These are phyloP conservation scores for Scheffersomyces insectosa DNA, from an alignment of 1,139 yeast genomes.

Conservation along the genomic window DNA sequence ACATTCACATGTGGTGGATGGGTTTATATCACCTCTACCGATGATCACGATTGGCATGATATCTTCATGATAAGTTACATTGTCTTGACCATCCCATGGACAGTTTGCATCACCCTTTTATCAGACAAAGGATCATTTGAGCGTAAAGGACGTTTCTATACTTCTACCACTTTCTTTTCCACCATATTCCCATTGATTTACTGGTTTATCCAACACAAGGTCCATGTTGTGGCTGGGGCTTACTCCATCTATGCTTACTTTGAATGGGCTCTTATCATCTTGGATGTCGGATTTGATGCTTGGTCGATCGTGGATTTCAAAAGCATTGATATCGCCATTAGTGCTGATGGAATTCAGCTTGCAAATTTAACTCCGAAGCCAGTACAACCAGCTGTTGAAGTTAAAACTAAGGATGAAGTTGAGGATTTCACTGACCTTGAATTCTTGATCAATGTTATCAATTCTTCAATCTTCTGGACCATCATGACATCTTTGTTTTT, in stretches of 20 bases:
- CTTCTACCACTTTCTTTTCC: constrained; percentile 64
- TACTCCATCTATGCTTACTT: constrained; percentile 91
- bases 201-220: constrained; percentile 91
- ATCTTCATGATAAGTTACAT: constrained; percentile 91
- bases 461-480: constrained; percentile 82
- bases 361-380: constrained; percentile 1
- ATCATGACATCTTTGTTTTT: constrained; percentile 76
- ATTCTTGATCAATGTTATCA: constrained; percentile 48
- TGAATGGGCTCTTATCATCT: constrained; percentile 85
- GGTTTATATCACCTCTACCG: constrained; percentile 96
- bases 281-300: constrained; percentile 84
- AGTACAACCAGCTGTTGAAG: not conserved
- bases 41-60: constrained; percentile 95
- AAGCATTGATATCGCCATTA: constrained; percentile 47
- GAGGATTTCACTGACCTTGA: constrained; percentile 39
- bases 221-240: constrained; percentile 86
- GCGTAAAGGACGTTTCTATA: constrained; percentile 52
- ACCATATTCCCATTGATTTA: constrained; percentile 79
- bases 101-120: constrained; percentile 57
- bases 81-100: constrained; percentile 91
- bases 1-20: constrained; percentile 97
- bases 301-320: constrained; percentile 73
- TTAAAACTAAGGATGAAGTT: constrained; percentile 1
- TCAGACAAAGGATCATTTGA: constrained; percentile 52
- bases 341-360: constrained; percentile 20